Conservation (phyloP, 768 basidiomycete species). For the Leccinum uliginosum region DNA sequence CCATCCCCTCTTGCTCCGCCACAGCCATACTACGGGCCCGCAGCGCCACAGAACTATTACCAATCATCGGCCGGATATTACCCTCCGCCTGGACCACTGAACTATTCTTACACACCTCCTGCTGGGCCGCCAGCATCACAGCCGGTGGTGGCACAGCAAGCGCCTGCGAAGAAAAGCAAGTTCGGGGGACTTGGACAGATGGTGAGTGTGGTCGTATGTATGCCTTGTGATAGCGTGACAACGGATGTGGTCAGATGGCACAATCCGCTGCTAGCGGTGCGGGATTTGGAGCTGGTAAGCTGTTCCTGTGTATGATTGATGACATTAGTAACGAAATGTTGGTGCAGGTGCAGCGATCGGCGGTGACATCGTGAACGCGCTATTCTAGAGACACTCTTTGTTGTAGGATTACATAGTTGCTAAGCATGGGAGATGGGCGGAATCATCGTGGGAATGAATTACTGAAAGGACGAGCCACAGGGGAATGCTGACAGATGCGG, state of each 20-base stretch:
- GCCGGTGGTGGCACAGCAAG: slow-evolving; percentile 29
- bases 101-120: slow-evolving; percentile 17
- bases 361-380: slow-evolving; percentile 41
- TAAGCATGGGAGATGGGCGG: slow-evolving; percentile 17
- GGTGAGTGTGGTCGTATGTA: slow-evolving; percentile 22
- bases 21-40: slow-evolving; percentile 13
- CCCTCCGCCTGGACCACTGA: slow-evolving; percentile 6
- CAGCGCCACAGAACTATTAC: slow-evolving; percentile 14
- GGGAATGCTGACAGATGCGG: slow-evolving; percentile 32
- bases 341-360: slow-evolving; percentile 41
- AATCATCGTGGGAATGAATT: slow-evolving; percentile 21
- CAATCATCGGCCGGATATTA: slow-evolving; percentile 15
- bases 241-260: slow-evolving; percentile 22
- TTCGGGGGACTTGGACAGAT: slow-evolving; percentile 38
- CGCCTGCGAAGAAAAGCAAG: slow-evolving; percentile 32
- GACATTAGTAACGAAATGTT: no score
- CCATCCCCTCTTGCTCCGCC: slow-evolving; percentile 11
- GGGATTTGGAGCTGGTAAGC: slow-evolving; percentile 45
- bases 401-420: slow-evolving; percentile 13
- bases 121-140: slow-evolving; percentile 38
- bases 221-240: background rate
- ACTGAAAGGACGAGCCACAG: slow-evolving; percentile 15
- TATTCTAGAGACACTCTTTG: slow-evolving; percentile 37
- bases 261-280: slow-evolving; percentile 37
- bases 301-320: no score